phyloP scores from a whole-genome alignment of 2,329 filamentous ascomycete genomes.

The Tolypocladium album region DNA sequence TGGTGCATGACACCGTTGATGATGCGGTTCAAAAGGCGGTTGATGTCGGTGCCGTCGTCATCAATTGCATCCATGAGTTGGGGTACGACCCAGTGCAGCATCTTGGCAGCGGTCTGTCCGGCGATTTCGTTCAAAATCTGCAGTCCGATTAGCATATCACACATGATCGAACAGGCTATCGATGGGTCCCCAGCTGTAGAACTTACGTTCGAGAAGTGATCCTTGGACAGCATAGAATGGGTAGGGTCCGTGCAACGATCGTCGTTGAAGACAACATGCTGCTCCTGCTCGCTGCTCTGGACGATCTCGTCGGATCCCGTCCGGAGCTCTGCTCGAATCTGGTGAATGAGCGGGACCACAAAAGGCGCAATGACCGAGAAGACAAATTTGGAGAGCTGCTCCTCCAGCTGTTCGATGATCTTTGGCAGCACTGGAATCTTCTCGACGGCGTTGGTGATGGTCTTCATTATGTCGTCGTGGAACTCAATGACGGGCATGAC shows the following conservation, averaged over 20 bases:
- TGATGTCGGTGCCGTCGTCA: slow-evolving; percentile 58
- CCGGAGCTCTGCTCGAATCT: slow-evolving; percentile 78
- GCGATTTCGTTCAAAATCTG: slow-evolving; percentile 77
- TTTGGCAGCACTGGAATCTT: slow-evolving; percentile 78
- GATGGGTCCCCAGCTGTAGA: neutral
- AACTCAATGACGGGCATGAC: slow-evolving; percentile 86
- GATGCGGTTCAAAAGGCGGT: slow-evolving; percentile 64
- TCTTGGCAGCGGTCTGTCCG: slow-evolving; percentile 67
- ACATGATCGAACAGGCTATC: neutral
- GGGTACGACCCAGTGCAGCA: slow-evolving; percentile 77
- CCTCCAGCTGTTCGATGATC: slow-evolving; percentile 74
- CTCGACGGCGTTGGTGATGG: slow-evolving; percentile 67
- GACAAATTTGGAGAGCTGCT: slow-evolving; percentile 80
- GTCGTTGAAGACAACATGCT: slow-evolving; percentile 78
- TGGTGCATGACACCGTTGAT: slow-evolving; percentile 79
- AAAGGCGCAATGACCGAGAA: slow-evolving; percentile 88
- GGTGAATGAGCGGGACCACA: slow-evolving; percentile 71
- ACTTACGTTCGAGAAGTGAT: slow-evolving; percentile 78
- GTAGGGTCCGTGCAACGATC: slow-evolving; percentile 71
- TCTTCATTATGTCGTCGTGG: slow-evolving; percentile 79
- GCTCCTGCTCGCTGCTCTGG: slow-evolving; percentile 70
- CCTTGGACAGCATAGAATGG: slow-evolving; percentile 92
- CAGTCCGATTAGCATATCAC: neutral
- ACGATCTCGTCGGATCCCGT: slow-evolving; percentile 84
- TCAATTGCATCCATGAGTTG: slow-evolving; percentile 86